Conservation (phyloP, 1,284 basidiomycete species). For the Boletus nobilissimus region DNA sequence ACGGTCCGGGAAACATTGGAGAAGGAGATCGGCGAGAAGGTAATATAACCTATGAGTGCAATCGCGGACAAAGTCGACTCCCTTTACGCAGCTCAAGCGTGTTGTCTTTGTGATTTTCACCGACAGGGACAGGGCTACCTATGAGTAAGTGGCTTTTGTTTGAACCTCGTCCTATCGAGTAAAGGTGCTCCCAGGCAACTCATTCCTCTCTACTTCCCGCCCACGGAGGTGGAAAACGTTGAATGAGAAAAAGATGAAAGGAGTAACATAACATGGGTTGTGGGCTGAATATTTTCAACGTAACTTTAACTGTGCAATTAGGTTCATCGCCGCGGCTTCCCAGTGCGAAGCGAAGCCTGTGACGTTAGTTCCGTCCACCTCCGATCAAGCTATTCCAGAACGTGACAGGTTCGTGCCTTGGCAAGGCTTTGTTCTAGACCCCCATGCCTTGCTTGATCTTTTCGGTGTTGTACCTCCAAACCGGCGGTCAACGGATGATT, state of each 20-base stretch:
- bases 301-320: neutral
- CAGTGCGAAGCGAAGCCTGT: slow-evolving; percentile 4
- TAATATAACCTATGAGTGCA: slow-evolving; percentile 38
- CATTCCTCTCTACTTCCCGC: slow-evolving; percentile 68
- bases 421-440: neutral
- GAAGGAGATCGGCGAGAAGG: slow-evolving; percentile 61
- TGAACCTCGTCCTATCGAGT: neutral
- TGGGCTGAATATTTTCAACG: neutral
- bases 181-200: slow-evolving; percentile 53
- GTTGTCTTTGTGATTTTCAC: slow-evolving; percentile 80
- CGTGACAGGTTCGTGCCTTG: neutral
- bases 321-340: neutral
- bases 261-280: neutral
- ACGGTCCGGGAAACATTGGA: slow-evolving; percentile 69
- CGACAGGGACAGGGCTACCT: slow-evolving; percentile 68
- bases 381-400: too few relatives aligned
- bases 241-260: slow-evolving; percentile 4
- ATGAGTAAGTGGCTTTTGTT: slow-evolving; percentile 60
- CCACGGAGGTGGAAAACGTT: neutral
- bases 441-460: neutral
- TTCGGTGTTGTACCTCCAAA: neutral
- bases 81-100: slow-evolving; percentile 70
- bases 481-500: neutral
- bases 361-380: neutral
- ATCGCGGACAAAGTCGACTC: slow-evolving; percentile 2